Evolutionary conservation across 2,329 filamentous ascomycete genomes (phyloP).

Genomic region (Penicillium oxalicum): DNA sequence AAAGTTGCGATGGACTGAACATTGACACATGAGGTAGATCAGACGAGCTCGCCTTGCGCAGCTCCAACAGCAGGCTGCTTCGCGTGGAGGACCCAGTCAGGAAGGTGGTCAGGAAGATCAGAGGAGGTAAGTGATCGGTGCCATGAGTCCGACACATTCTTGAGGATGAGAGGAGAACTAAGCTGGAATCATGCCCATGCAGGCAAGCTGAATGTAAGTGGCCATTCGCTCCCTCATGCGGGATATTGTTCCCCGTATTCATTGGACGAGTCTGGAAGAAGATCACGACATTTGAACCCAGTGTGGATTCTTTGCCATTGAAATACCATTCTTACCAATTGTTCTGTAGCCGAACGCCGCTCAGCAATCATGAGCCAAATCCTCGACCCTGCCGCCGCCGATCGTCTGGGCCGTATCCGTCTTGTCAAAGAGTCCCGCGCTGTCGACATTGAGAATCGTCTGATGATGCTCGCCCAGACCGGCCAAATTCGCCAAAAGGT

Average conservation of each 20-base stretch:
- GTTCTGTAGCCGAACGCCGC: constrained; percentile 27
- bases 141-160: too few species aligned
- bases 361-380: constrained; percentile 74
- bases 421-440: constrained; percentile 92
- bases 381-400: constrained; percentile 86
- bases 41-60: constrained; percentile 87
- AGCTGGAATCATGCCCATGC: neutral
- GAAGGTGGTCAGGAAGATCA: constrained; percentile 56
- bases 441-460: constrained; percentile 80
- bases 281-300: neutral
- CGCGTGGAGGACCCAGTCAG: constrained; percentile 44
- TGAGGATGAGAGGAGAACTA: neutral
- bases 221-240: constrained; percentile 1
- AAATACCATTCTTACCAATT: too few species aligned
- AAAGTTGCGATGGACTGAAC: neutral
- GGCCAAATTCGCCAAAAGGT: constrained; percentile 85
- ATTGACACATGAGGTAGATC: constrained; percentile 53
- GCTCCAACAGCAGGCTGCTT: constrained; percentile 68
- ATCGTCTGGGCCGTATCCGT: constrained; percentile 87
- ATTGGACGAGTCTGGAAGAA: too few species aligned
- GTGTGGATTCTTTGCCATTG: too few species aligned
- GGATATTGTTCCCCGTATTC: neutral
- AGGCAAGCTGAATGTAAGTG: constrained; percentile 32
- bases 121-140: constrained; percentile 49
- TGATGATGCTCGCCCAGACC: constrained; percentile 83